Evolutionary conservation across 805 yeast genomes (phyloP).

Genomic region (Kodamaea sagamina): DNA sequence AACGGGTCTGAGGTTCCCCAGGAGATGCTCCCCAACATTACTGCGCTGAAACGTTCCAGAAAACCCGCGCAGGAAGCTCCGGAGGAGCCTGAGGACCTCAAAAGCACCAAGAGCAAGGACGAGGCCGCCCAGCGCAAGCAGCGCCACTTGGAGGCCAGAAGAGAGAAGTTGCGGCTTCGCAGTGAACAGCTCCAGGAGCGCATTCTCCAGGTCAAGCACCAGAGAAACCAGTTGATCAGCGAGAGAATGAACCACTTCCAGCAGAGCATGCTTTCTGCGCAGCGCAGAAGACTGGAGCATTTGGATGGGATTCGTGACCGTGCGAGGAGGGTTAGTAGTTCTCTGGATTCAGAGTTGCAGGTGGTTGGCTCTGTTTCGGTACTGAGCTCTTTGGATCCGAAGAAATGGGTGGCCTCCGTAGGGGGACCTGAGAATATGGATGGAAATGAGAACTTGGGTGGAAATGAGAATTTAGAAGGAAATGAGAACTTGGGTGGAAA

Average conservation of each 20-base stretch:
- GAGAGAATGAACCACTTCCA: slow-evolving; percentile 4
- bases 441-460: too few species aligned
- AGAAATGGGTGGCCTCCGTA: too few species aligned
- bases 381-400: too few species aligned
- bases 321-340: slow-evolving; percentile 4
- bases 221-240: slow-evolving; percentile 2
- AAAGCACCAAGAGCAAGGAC: slow-evolving; percentile 1
- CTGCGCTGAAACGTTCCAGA: slow-evolving; percentile 11
- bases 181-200: slow-evolving; percentile 1
- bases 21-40: slow-evolving; percentile 13
- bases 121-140: slow-evolving; percentile 8
- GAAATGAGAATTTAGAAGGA: too few species aligned
- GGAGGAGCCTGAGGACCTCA: not conserved
- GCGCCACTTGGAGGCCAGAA: slow-evolving; percentile 5
- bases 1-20: slow-evolving; percentile 12
- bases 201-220: slow-evolving; percentile 4
- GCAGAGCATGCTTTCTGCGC: slow-evolving; percentile 3
- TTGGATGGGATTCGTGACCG: slow-evolving; percentile 7
- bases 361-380: too few species aligned
- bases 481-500: too few species aligned
- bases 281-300: slow-evolving; percentile 7
- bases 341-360: not conserved
- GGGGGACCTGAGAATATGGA: too few species aligned
- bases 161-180: slow-evolving; percentile 1
- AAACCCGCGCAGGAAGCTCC: not conserved